A percentile compares a stretch with the other conserved stretches of the same genome.
Evolutionary conservation across 345 rosid genomes (phyloP).

Genomic region (Lumnitzera littorea): DNA sequence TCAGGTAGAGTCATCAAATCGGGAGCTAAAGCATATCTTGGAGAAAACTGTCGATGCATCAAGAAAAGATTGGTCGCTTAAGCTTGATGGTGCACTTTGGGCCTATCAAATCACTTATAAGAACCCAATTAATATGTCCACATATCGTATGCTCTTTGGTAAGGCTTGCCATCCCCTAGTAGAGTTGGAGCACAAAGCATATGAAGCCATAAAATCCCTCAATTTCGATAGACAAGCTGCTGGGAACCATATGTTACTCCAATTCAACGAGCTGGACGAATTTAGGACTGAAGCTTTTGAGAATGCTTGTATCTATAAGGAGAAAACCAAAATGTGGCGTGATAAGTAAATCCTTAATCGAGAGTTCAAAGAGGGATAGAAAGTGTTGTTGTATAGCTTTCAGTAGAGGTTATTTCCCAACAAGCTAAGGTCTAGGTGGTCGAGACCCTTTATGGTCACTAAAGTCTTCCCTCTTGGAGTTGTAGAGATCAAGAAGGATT

Average conservation of each 20-base stretch:
- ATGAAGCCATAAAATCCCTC: background rate
- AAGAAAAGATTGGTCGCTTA: slow-evolving; percentile 1
- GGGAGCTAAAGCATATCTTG: background rate
- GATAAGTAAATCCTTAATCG: background rate
- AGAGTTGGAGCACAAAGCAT: slow-evolving; percentile 9
- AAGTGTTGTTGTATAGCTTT: background rate
- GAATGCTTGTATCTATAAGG: slow-evolving; percentile 5
- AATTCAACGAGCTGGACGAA: slow-evolving; percentile 1
- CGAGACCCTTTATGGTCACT: background rate
- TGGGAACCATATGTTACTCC: background rate
- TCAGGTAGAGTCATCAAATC: background rate
- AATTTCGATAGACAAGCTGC: background rate
- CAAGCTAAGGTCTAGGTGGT: slow-evolving; percentile 7
- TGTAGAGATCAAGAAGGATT: no score
- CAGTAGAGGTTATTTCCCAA: background rate
- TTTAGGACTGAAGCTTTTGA: background rate
- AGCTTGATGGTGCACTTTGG: background rate
- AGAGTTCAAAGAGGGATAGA: background rate
- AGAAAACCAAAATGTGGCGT: slow-evolving; percentile 6
- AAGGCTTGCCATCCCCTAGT: slow-evolving; percentile 1
- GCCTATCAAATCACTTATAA: slow-evolving; percentile 4
- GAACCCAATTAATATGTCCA: slow-evolving; percentile 1
- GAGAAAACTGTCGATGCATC: background rate
- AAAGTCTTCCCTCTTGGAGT: background rate
- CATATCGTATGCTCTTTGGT: slow-evolving; percentile 1